Evolutionary conservation across 495 filamentous ascomycete genomes (phyloP).

Genomic region (Penicilliopsis zonata): DNA sequence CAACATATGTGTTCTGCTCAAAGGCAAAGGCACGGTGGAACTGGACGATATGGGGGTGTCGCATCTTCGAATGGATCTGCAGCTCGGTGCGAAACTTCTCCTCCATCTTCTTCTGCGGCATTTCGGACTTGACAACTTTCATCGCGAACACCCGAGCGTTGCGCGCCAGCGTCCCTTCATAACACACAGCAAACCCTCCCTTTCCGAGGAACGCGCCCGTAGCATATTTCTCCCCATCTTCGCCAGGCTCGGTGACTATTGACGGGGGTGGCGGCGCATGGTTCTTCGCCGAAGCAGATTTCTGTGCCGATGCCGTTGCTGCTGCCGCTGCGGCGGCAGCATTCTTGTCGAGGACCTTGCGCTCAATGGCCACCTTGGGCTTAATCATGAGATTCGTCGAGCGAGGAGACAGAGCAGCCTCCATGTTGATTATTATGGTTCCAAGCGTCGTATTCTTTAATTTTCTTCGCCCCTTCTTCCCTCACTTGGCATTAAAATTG

Average conservation of each 20-base stretch:
- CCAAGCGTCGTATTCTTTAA: slow-evolving; percentile 1
- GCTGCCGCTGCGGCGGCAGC: slow-evolving; percentile 36
- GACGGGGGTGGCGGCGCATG: slow-evolving; percentile 68
- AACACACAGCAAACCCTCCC: slow-evolving; percentile 92
- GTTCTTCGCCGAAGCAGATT: slow-evolving; percentile 34
- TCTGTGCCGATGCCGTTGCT: slow-evolving; percentile 30
- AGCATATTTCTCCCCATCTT: slow-evolving; percentile 64
- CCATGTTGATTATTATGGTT: slow-evolving; percentile 33
- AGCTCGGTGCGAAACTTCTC: slow-evolving; percentile 99
- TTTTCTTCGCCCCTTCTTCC: slow-evolving; percentile 1
- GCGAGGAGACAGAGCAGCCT: slow-evolving; percentile 60
- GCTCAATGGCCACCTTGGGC: slow-evolving; percentile 27
- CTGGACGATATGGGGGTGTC: slow-evolving; percentile 84
- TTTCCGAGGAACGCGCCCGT: slow-evolving; percentile 81
- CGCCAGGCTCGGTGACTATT: slow-evolving; percentile 63
- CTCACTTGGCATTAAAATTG: slow-evolving; percentile 9
- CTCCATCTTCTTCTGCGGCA: slow-evolving; percentile 70
- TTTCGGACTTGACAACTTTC: slow-evolving; percentile 84
- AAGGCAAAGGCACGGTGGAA: slow-evolving; percentile 93
- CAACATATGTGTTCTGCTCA: slow-evolving; percentile 77
- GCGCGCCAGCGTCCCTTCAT: slow-evolving; percentile 55
- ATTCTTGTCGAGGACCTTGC: slow-evolving; percentile 42
- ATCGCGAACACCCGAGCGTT: slow-evolving; percentile 62
- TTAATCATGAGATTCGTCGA: slow-evolving; percentile 50
- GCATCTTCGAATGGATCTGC: slow-evolving; percentile 96